A percentile compares a stretch with the other conserved stretches of the same genome.
Conservation (phyloP, 148 eudicot genomes). For the Vaccinium corymbosum region DNA sequence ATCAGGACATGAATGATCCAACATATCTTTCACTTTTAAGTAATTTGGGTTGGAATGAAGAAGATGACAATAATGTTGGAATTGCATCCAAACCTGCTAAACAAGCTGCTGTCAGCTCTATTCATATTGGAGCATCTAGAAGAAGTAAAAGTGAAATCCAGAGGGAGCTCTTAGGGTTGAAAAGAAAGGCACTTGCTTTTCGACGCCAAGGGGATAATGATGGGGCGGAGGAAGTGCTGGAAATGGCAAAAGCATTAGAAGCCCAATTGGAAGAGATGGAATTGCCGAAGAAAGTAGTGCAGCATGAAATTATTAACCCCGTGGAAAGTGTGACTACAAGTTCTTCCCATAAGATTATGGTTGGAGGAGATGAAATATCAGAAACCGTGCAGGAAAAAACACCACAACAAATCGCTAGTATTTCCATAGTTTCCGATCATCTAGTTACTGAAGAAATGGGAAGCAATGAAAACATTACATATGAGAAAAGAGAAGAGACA, state of each 20-base stretch:
- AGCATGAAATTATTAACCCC: constrained; percentile 19
- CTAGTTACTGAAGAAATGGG: constrained; percentile 10
- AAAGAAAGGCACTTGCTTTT: constrained; percentile 77
- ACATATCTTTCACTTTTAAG: constrained; percentile 64
- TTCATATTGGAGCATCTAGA: constrained; percentile 26
- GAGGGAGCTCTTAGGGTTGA: constrained; percentile 72
- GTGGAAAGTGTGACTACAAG: constrained; percentile 16
- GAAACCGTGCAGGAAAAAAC: constrained; percentile 2
- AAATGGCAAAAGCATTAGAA: constrained; percentile 59
- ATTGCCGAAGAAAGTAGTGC: constrained; percentile 35
- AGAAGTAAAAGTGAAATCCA: constrained; percentile 78
- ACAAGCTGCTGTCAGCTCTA: constrained; percentile 13
- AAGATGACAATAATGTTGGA: constrained; percentile 28
- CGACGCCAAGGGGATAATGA: constrained; percentile 78
- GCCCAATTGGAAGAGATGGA: constrained; percentile 71
- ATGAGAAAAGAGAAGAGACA: constrained; percentile 31
- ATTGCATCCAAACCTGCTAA: constrained; percentile 27
- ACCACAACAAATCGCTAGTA: constrained; percentile 6
- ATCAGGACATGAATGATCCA: constrained; percentile 84
- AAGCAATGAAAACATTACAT: neutral
- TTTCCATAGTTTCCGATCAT: neutral
- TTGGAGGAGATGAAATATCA: constrained; percentile 26
- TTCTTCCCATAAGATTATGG: constrained; percentile 34
- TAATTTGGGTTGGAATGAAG: constrained; percentile 91
- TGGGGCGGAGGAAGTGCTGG: constrained; percentile 78